A percentile compares a stretch with the other conserved stretches of the same genome.
Conservation (phyloP, 1,284 basidiomycete species). For the Cryptococcus amylolentus region DNA sequence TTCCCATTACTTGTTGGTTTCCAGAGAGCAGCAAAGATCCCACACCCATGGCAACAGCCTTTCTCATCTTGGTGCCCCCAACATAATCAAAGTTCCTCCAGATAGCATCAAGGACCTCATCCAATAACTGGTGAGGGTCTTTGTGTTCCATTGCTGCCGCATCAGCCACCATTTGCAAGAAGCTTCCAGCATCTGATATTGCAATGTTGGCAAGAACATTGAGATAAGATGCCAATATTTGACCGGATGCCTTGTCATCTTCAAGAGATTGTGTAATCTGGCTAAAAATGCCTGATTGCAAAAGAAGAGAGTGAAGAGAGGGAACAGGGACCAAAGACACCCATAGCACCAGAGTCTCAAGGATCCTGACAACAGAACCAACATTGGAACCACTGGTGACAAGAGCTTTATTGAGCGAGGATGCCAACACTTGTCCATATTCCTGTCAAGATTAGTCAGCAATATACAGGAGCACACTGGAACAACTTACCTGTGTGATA, state of each 20-base stretch:
- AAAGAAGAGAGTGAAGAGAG: slow-evolving; percentile 33
- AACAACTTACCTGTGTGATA: slow-evolving; percentile 62
- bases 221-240: slow-evolving; percentile 44
- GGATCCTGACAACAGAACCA: slow-evolving; percentile 25
- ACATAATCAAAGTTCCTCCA: slow-evolving; percentile 51
- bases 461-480: not conserved
- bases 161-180: slow-evolving; percentile 40
- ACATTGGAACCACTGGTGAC: slow-evolving; percentile 27
- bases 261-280: slow-evolving; percentile 43
- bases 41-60: slow-evolving; percentile 48
- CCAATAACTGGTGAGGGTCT: slow-evolving; percentile 36
- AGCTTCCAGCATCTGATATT: slow-evolving; percentile 38
- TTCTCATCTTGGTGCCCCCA: slow-evolving; percentile 42
- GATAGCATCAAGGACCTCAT: slow-evolving; percentile 46
- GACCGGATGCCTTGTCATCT: slow-evolving; percentile 47
- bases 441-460: slow-evolving; percentile 15
- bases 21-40: slow-evolving; percentile 54
- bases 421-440: slow-evolving; percentile 30
- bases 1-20: slow-evolving; percentile 67
- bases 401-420: slow-evolving; percentile 34
- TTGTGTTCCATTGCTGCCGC: slow-evolving; percentile 25
- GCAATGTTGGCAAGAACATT: slow-evolving; percentile 42
- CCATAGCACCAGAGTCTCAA: slow-evolving; percentile 33
- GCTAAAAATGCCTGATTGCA: slow-evolving; percentile 42
- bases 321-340: slow-evolving; percentile 32